Percentiles rank a stretch among this genome's conserved stretches.
phyloP scores from a whole-genome alignment of 2,329 filamentous ascomycete genomes.

The Escovopsis sp. region DNA sequence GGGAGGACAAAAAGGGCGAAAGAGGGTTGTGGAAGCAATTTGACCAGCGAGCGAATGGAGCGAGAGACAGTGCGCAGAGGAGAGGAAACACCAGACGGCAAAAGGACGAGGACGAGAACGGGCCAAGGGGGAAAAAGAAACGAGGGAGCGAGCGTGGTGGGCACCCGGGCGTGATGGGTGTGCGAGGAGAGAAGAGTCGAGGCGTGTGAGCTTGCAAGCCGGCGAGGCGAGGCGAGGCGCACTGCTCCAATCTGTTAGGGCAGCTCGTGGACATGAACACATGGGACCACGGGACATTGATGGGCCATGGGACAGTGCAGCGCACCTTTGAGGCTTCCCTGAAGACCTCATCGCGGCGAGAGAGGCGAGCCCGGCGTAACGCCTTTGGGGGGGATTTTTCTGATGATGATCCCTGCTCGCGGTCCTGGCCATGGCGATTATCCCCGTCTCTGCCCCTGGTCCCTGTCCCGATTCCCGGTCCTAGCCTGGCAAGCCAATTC shows the following conservation, averaged over 20 bases:
- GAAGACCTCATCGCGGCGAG: background rate
- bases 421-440: too few species aligned
- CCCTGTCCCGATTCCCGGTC: too few species aligned
- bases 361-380: background rate
- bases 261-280: background rate
- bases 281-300: background rate
- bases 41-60: slow-evolving; percentile 18
- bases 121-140: slow-evolving; percentile 6
- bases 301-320: too few species aligned
- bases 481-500: too few species aligned
- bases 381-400: background rate
- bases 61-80: slow-evolving; percentile 9
- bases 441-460: too few species aligned
- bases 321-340: background rate
- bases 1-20: slow-evolving; percentile 12
- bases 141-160: background rate
- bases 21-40: slow-evolving; percentile 3
- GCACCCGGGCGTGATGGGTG: background rate
- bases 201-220: background rate
- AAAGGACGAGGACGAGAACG: slow-evolving; percentile 13
- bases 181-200: background rate
- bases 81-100: slow-evolving; percentile 14
- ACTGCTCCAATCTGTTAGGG: background rate
- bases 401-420: too few species aligned
- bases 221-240: background rate